phyloP scores from a whole-genome alignment of 495 filamentous ascomycete species.

The Aspergillus cavernicola region DNA sequence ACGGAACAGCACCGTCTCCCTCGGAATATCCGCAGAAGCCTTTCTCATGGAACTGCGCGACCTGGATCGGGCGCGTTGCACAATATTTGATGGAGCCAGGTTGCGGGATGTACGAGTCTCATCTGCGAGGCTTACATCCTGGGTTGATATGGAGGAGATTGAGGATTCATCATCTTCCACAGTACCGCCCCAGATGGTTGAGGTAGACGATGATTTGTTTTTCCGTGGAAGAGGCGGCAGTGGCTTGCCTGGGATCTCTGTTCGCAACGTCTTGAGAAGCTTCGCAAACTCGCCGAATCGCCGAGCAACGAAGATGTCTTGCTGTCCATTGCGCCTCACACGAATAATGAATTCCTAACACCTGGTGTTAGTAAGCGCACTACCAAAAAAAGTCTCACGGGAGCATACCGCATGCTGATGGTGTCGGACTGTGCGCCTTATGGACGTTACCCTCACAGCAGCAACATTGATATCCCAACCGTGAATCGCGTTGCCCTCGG shows the following conservation, averaged over 20 bases:
- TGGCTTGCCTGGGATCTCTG: constrained; percentile 87
- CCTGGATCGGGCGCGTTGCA: constrained; percentile 29
- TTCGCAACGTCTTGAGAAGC: constrained; percentile 73
- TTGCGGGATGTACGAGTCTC: constrained; percentile 30
- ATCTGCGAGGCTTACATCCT: constrained; percentile 27
- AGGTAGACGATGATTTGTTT: constrained; percentile 70
- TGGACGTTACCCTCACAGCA: constrained; percentile 71
- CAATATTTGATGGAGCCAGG: constrained; percentile 18
- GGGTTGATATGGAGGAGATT: constrained; percentile 72
- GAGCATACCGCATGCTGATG: constrained; percentile 83
- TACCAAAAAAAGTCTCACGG: background rate
- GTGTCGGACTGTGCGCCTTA: constrained; percentile 83
- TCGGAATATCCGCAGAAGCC: constrained; percentile 43
- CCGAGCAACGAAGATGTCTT: constrained; percentile 73
- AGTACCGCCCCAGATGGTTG: constrained; percentile 47
- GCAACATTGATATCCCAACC: constrained; percentile 98
- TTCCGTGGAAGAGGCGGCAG: constrained; percentile 85
- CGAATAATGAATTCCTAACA: constrained; percentile 82
- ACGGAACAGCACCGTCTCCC: constrained; percentile 63
- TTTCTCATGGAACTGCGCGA: constrained; percentile 38
- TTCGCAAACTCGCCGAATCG: constrained; percentile 84
- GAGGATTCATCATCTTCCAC: constrained; percentile 70
- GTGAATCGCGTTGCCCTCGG: constrained; percentile 86
- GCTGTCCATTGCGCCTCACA: constrained; percentile 66
- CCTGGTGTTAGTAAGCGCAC: background rate